phyloP scores from a whole-genome alignment of 2,329 filamentous ascomycete genomes.

The Colletotrichum endophyticum region DNA sequence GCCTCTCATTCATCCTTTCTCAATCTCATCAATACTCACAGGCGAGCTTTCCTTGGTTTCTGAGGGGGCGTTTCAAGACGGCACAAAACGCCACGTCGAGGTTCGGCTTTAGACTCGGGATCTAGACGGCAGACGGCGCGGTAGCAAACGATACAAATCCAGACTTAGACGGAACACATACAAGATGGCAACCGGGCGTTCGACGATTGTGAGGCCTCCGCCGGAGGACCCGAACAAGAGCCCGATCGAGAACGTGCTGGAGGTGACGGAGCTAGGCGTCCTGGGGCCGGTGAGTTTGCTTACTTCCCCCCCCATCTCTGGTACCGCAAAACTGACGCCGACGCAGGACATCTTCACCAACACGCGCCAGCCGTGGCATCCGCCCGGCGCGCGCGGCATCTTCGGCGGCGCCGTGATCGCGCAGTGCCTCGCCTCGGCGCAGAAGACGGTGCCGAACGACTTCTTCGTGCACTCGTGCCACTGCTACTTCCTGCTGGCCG shows the following conservation, averaged over 20 bases:
- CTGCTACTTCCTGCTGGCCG: slow-evolving; percentile 97
- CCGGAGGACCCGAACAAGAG: slow-evolving; percentile 75
- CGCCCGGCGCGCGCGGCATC: slow-evolving; percentile 88
- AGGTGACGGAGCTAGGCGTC: slow-evolving; percentile 79
- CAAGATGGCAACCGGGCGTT: slow-evolving; percentile 25
- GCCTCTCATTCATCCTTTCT: background rate
- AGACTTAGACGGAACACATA: background rate
- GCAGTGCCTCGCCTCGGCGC: slow-evolving; percentile 86
- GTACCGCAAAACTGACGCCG: background rate
- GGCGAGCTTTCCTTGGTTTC: background rate
- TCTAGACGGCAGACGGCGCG: background rate
- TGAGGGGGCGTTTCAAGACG: background rate
- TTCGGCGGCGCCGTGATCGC: slow-evolving; percentile 94
- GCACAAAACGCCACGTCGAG: background rate
- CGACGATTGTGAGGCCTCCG: slow-evolving; percentile 77
- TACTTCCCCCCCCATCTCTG: too few relatives aligned
- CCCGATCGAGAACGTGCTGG: slow-evolving; percentile 86
- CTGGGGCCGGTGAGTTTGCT: slow-evolving; percentile 69
- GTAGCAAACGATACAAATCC: background rate
- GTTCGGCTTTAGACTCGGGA: background rate
- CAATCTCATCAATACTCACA: background rate
- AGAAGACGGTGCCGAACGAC: slow-evolving; percentile 80
- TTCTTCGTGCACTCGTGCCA: slow-evolving; percentile 96
- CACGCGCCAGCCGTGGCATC: slow-evolving; percentile 89
- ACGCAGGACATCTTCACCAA: slow-evolving; percentile 90